phyloP scores from a whole-genome alignment of 768 basidiomycete species.

The Leccinum ochraceum region DNA sequence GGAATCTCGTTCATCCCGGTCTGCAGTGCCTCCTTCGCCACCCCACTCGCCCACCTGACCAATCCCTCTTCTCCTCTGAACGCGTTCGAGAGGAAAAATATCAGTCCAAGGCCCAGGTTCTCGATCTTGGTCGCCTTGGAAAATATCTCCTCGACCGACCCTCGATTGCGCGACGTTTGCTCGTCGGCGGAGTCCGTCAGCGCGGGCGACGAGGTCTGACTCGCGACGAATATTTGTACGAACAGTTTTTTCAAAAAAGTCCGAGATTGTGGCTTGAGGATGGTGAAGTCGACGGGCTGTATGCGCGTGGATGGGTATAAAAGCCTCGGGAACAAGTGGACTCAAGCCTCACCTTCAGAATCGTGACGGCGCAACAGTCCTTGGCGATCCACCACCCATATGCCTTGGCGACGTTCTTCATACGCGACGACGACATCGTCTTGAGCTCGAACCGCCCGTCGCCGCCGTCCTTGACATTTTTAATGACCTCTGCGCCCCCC shows the following conservation, averaged over 20 bases:
- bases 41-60: constrained; percentile 62
- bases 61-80: constrained; percentile 46
- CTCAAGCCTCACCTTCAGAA: constrained; percentile 69
- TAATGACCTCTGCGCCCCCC: constrained; percentile 77
- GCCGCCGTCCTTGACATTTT: constrained; percentile 52
- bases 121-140: constrained; percentile 68
- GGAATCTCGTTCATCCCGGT: constrained; percentile 59
- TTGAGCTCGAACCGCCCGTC: constrained; percentile 42
- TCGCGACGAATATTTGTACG: constrained; percentile 65
- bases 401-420: constrained; percentile 76
- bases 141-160: constrained; percentile 74
- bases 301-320: not conserved
- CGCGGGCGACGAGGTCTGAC: constrained; percentile 73
- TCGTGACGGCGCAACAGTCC: constrained; percentile 67
- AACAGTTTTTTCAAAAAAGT: constrained; percentile 75
- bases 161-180: constrained; percentile 51
- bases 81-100: constrained; percentile 64
- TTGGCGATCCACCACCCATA: constrained; percentile 95
- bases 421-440: constrained; percentile 56
- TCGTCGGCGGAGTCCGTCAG: constrained; percentile 40
- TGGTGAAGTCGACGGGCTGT: constrained; percentile 87
- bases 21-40: constrained; percentile 71
- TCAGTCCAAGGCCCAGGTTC: constrained; percentile 70
- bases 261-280: constrained; percentile 60
- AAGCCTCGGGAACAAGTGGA: not conserved